Conservation (phyloP, 2,329 filamentous ascomycete species). For the Akanthomyces muscarius region DNA sequence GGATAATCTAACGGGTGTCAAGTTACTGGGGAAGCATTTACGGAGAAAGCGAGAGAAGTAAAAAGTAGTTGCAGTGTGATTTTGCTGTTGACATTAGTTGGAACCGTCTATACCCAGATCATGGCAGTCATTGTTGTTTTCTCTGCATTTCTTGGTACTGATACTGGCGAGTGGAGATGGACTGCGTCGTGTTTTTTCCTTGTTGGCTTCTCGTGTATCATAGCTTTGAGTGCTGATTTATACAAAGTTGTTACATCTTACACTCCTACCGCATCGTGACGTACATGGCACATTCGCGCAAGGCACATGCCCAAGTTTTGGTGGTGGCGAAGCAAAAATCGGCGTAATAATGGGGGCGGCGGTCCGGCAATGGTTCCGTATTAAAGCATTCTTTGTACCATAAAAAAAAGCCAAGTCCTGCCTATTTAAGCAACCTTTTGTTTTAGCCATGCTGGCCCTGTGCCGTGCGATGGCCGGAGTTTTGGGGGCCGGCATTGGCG, state of each 20-base stretch:
- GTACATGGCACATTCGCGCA: neutral
- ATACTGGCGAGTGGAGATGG: neutral
- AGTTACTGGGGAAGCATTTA: neutral
- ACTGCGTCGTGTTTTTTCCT: neutral
- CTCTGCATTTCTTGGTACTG: neutral
- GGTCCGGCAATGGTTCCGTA: neutral
- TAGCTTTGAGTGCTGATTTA: neutral
- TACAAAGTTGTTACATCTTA: neutral
- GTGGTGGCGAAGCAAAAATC: neutral
- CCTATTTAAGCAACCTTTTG: neutral
- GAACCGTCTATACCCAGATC: neutral
- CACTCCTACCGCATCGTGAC: neutral
- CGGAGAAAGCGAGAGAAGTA: neutral
- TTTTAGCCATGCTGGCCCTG: neutral
- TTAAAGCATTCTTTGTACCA: neutral
- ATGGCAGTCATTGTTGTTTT: neutral
- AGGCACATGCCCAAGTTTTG: neutral
- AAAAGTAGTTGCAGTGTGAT: neutral
- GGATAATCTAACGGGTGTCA: neutral
- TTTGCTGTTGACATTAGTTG: neutral
- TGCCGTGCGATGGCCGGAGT: neutral
- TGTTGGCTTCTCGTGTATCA: neutral
- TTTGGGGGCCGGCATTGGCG: slow-evolving; percentile 3
- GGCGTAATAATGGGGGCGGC: neutral
- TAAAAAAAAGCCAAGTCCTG: neutral